Conservation (phyloP, 129 eudicot genomes). For the Erigeron canadensis region DNA sequence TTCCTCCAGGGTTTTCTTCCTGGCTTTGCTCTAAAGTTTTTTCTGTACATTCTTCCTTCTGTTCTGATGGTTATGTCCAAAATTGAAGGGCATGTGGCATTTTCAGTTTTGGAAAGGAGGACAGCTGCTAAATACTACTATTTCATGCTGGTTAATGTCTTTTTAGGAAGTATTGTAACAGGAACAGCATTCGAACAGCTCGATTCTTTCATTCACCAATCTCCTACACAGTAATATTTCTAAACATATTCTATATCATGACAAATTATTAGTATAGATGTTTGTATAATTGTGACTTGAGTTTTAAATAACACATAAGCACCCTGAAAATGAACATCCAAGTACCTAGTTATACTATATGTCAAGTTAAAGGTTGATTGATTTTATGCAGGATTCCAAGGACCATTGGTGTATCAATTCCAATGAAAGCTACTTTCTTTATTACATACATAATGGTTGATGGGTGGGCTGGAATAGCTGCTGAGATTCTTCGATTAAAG, state of each 20-base stretch:
- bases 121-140: conserved; percentile 96
- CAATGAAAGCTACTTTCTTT: conserved; percentile 96
- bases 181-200: conserved; percentile 97
- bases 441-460: conserved; percentile 95
- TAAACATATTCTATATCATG: neutral
- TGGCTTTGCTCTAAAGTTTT: conserved; percentile 87
- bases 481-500: conserved; percentile 88
- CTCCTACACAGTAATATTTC: conserved; percentile 77
- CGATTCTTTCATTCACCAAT: conserved; percentile 85
- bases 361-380: conserved; percentile 8
- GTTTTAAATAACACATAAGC: too few relatives aligned
- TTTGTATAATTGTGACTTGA: neutral
- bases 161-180: conserved; percentile 81
- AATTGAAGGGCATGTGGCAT: conserved; percentile 88
- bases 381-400: conserved; percentile 78
- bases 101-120: conserved; percentile 74
- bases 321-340: too few relatives aligned
- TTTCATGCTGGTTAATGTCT: conserved; percentile 95
- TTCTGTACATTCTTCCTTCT: conserved; percentile 71
- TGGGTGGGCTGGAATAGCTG: conserved; percentile 99
- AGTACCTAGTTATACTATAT: neutral
- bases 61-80: conserved; percentile 93
- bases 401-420: conserved; percentile 94
- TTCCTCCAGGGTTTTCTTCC: conserved; percentile 98
- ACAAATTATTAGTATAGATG: neutral